These are phyloP conservation scores for Xylariaceae sp. DNA, from an alignment of 2,329 filamentous ascomycete genomes.

Conservation along the genomic window DNA sequence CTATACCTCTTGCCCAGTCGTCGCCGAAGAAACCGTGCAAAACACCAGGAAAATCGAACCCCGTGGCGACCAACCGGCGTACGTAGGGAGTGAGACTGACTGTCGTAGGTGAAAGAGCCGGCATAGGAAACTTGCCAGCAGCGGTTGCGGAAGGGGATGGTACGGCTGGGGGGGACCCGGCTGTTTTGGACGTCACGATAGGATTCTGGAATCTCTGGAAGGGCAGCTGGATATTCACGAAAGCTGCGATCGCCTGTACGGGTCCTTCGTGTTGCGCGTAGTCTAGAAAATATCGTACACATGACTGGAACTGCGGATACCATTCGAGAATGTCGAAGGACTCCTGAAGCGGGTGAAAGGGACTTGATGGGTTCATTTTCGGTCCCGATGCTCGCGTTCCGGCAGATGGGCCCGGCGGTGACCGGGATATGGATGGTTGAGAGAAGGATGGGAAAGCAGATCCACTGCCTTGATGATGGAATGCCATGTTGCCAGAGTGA, in stretches of 20 bases:
- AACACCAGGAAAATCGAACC: conserved; percentile 82
- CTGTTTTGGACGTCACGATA: conserved; percentile 34
- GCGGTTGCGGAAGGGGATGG: conserved; percentile 23
- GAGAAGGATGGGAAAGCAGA: conserved; percentile 19
- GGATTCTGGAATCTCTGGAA: conserved; percentile 63
- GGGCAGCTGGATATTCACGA: conserved; percentile 87
- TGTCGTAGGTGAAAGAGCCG: conserved; percentile 28
- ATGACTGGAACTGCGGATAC: conserved; percentile 88
- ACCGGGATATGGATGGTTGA: conserved; percentile 16
- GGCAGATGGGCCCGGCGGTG: conserved; percentile 16
- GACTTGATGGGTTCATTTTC: conserved; percentile 12
- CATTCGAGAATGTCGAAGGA: conserved; percentile 84
- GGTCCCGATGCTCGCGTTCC: conserved; percentile 14
- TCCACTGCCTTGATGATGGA: conserved; percentile 18
- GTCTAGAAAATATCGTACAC: conserved; percentile 86
- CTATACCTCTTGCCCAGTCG: conserved; percentile 77
- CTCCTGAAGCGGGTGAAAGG: conserved; percentile 23
- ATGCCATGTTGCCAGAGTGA: conserved; percentile 21
- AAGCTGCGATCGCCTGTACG: conserved; percentile 83
- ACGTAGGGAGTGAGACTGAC: conserved; percentile 84
- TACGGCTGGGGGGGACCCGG: conserved; percentile 31
- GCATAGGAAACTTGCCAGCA: conserved; percentile 24
- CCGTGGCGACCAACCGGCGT: conserved; percentile 82
- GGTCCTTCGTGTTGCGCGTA: conserved; percentile 78
- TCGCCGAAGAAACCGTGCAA: conserved; percentile 97